Conservation (phyloP, 805 yeast species). For the Sugiyamaella valdiviana region DNA sequence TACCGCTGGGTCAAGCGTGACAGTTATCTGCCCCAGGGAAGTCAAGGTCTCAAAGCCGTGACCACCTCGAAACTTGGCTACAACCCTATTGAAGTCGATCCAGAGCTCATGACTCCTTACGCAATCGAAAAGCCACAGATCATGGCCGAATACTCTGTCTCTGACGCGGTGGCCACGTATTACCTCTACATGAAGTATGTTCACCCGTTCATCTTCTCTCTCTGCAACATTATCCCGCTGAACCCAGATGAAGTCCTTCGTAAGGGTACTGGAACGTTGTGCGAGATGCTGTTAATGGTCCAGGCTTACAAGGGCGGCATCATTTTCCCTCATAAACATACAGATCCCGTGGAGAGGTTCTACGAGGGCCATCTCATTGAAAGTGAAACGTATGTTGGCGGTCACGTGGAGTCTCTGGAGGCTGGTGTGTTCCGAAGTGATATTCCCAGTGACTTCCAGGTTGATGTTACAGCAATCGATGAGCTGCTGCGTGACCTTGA, state of each 20-base stretch:
- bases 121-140: constrained; percentile 91
- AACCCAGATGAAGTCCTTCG: constrained; percentile 94
- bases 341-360: constrained; percentile 90
- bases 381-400: constrained; percentile 97
- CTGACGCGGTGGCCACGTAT: constrained; percentile 98
- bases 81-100: constrained; percentile 93
- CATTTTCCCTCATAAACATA: constrained; percentile 85
- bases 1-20: constrained; percentile 97
- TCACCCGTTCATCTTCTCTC: constrained; percentile 92
- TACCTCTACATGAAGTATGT: constrained; percentile 93
- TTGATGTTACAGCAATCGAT: constrained; percentile 79
- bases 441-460: constrained; percentile 61
- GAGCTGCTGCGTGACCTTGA: constrained; percentile 69
- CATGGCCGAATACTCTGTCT: constrained; percentile 92
- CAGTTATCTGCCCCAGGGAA: constrained; percentile 94
- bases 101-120: constrained; percentile 96
- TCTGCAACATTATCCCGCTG: constrained; percentile 90
- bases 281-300: constrained; percentile 95
- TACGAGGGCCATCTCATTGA: constrained; percentile 91
- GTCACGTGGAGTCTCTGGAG: constrained; percentile 95
- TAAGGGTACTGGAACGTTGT: constrained; percentile 96
- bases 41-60: constrained; percentile 97
- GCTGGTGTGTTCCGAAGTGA: constrained; percentile 97
- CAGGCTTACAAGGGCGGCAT: constrained; percentile 81
- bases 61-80: constrained; percentile 93